Base-by-base conservation (phyloP, 768 basidiomycete species). In the Lactarius sp. region DNA sequence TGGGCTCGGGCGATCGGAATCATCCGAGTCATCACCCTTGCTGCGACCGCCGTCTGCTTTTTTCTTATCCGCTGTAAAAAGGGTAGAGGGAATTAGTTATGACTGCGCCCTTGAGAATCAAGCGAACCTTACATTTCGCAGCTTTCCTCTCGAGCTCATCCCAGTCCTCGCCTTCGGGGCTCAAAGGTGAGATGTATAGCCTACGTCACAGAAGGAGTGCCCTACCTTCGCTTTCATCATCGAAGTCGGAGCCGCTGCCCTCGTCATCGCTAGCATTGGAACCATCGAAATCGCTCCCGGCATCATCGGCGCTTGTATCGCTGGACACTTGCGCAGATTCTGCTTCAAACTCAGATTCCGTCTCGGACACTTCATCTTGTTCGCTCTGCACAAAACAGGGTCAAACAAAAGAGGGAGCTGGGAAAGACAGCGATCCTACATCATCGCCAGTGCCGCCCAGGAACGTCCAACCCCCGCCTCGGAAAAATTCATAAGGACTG, bases 391-490 rank as follows among this genome's bases (percentile, higher is more conserved):
- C 18, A 37, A 55, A 18, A 39, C 20, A 44, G 39, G 60, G 46
- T 55, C 16, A 62, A 53, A 7, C 16, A 33, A 34, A 14, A 60
- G 56, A 22, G 60, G 51, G 44, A 22, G 20, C 52, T 39, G 12
- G 36, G 3, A 61, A 36, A 39, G 36, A 52, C 41, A 4, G 20
- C 57, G 31, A 12, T 36, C 75, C 82, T 66, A 88, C 90, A 14
- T 80, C 84, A 36, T 82, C 88, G 62, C 80, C 83, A 10, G 72
- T 75, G 10, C 87, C 87, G 14, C 87, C 85, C 64, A 98, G 81
- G 86, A 94, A 98, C 61, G 77, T 78, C 96, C 96, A 98, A 41
- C 97, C 97, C n/a, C 94, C 94, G 54, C 88, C 85, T 66, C 88
- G 88, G 85, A 95, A 99, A 78, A 98, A 99, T 34, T 90, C 92